Base-by-base conservation (phyloP, 176 grass and related monocot genomes). In the Triticum timopheevii region DNA sequence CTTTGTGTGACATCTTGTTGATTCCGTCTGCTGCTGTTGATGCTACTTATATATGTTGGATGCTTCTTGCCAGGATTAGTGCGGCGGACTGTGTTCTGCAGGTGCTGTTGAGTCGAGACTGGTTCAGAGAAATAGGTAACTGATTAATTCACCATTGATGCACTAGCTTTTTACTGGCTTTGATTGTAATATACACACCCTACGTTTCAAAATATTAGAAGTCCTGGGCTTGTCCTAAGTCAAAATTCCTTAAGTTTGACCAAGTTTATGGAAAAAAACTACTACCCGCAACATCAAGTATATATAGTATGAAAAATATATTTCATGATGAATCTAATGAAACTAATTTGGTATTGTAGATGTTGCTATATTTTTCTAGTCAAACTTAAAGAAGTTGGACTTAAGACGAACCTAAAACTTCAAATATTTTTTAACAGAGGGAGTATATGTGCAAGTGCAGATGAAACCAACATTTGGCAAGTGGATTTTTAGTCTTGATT, bases 121-220 rank as follows among this genome's bases (percentile, higher is more conserved):
- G 73, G 73, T 77, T 77, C 27, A 77, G 4, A 19, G 73, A 54
- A 77, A 27, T 33, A 52, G 73, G 45, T 54, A 76, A 76, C 8
- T 31, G 15, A 31, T 76, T 52, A 52, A 0, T 31, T 8, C 25
- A 76, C 24, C 45, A 13, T 31, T 52, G 45, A 76, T 31, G 25
- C 7, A 9, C 73, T 31, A 50, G 6, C 50, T 76, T 76, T 19
- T 30, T 52, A 19, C 27, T 76, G 3, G 0, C 11, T 76, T 50
- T 76, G 24, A 30, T 50, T 50, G 44, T 31, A 76, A 52, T 50
- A 10, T 3, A 49, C 1, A 4, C 47, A 4, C 49, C 5, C 15
- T 7, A 5, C 13, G 15, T 17, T 52, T 0, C 16, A 54, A 54
- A 54, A 54, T 54, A 54, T 54, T 52, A 19, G 15, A 19, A 2